Base-by-base conservation (phyloP, 1,284 basidiomycete species). In the Sporisorium exsertum region DNA sequence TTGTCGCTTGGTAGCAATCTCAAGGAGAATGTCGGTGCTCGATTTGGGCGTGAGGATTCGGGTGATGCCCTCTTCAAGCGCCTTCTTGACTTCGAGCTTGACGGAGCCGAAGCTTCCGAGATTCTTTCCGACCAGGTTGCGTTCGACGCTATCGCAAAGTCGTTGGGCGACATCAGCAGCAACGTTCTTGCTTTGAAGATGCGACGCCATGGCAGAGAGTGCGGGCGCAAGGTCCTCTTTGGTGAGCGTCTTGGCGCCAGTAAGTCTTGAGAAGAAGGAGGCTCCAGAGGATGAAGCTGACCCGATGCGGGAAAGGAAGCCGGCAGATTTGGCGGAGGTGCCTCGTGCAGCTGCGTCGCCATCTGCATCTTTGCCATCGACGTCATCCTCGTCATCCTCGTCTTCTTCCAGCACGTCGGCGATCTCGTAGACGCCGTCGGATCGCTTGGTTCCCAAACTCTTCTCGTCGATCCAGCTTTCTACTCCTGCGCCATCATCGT, bases 131-230 rank as follows among this genome's bases (percentile, higher is more conserved):
- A 96, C 89, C 42, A 99, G 88, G 45, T 90, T 91, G 78, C 94
- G 91, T 1, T 94, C 94, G 13, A 99, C 95, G 16, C 92, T 91
- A 81, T 96, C 94, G 84, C 95, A 97, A 4, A 99, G 91, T 85
- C 95, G 94, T 70, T 95, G 93, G 10, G 96, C 89, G 73, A 99
- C 97, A 65, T 97, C 94, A 86, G 91, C 93, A 8, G 97, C 97
- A 2, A 99, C 97, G 81, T 99, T 99, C 88, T 99, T 99, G 87
- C 93, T 91, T 93, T 98, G 97, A 52, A 99, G 88, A 86, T 98
- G 96, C 73, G 95, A 93, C 84, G 96, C 94, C 95, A 99, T 99
- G 22, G 91, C 93, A 49, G 92, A 91, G 26, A 99, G 86, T 0
- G 97, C 94, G 6, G 96, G 95, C 72, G 90, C 90, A 43, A 99